A percentile compares a stretch with the other conserved stretches of the same genome.
These are phyloP conservation scores for Scortechinia acanthostroma DNA, from an alignment of 2,329 filamentous ascomycete species.

Conservation along the genomic window DNA sequence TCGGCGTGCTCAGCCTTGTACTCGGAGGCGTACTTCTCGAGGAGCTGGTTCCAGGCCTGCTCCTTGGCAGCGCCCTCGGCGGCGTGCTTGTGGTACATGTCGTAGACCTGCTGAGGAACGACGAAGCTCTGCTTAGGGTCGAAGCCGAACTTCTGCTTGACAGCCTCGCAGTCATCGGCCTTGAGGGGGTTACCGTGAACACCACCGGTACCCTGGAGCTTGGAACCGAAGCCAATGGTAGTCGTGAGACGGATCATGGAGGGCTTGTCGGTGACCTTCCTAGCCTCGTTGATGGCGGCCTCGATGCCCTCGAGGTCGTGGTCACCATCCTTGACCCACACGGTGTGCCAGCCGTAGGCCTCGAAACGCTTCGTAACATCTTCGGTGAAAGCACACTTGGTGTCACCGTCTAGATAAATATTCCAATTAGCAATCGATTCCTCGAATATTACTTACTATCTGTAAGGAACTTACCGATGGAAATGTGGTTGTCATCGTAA, in stretches of 20 bases:
- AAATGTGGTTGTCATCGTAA: slow-evolving; percentile 99
- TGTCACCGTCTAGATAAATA: slow-evolving; percentile 69
- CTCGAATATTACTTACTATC: no score
- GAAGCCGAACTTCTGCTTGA: slow-evolving; percentile 94
- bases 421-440: not conserved
- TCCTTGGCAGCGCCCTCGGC: slow-evolving; percentile 81
- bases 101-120: slow-evolving; percentile 91
- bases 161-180: slow-evolving; percentile 83
- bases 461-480: slow-evolving; percentile 28
- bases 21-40: slow-evolving; percentile 76
- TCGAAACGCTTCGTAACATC: slow-evolving; percentile 92
- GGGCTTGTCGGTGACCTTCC: slow-evolving; percentile 90
- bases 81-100: slow-evolving; percentile 78
- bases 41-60: slow-evolving; percentile 89
- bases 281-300: slow-evolving; percentile 76
- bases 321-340: slow-evolving; percentile 81
- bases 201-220: slow-evolving; percentile 84
- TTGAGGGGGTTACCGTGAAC: slow-evolving; percentile 96
- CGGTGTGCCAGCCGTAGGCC: slow-evolving; percentile 90
- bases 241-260: slow-evolving; percentile 94
- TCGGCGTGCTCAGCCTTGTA: slow-evolving; percentile 76
- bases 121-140: slow-evolving; percentile 88
- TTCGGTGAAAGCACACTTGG: slow-evolving; percentile 92
- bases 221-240: slow-evolving; percentile 93
- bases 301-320: slow-evolving; percentile 81